Percentiles rank a stretch among this genome's conserved stretches.
phyloP scores from a whole-genome alignment of 164 flowering plant genomes.

The Nymphaea colorata region DNA sequence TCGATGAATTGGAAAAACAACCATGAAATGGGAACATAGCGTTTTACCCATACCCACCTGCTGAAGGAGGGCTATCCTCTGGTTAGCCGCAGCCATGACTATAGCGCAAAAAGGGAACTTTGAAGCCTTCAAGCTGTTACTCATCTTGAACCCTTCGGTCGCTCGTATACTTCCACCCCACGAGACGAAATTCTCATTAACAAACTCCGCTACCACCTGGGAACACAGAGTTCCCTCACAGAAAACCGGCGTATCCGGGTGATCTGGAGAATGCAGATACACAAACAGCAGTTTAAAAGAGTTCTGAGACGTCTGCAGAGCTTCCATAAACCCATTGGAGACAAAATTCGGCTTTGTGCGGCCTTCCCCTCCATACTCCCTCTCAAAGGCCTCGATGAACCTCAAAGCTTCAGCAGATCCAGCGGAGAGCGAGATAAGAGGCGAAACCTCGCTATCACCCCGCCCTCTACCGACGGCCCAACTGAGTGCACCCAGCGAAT shows the following conservation, averaged over 20 bases:
- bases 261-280: constrained; percentile 94
- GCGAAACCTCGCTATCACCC: constrained; percentile 29
- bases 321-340: constrained; percentile 77
- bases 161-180: constrained; percentile 95
- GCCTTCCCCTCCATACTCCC: constrained; percentile 42
- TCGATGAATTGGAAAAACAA: too few species aligned
- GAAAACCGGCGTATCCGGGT: constrained; percentile 72
- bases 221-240: constrained; percentile 66
- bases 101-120: constrained; percentile 87
- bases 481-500: constrained; percentile 54
- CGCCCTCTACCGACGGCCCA: constrained; percentile 16
- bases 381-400: constrained; percentile 63
- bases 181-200: constrained; percentile 83
- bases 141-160: constrained; percentile 98
- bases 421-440: constrained; percentile 39
- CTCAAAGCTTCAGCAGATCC: constrained; percentile 57
- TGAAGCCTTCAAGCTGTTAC: constrained; percentile 93
- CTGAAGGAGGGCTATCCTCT: constrained; percentile 83
- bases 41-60: constrained; percentile 38
- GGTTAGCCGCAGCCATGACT: constrained; percentile 83
- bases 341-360: constrained; percentile 53
- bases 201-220: constrained; percentile 44
- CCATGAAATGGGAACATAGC: too few species aligned
- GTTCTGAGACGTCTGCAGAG: constrained; percentile 65
- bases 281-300: constrained; percentile 75